Evolutionary conservation across 345 rosid species (phyloP).

Genomic region (Boechera stricta): DNA sequence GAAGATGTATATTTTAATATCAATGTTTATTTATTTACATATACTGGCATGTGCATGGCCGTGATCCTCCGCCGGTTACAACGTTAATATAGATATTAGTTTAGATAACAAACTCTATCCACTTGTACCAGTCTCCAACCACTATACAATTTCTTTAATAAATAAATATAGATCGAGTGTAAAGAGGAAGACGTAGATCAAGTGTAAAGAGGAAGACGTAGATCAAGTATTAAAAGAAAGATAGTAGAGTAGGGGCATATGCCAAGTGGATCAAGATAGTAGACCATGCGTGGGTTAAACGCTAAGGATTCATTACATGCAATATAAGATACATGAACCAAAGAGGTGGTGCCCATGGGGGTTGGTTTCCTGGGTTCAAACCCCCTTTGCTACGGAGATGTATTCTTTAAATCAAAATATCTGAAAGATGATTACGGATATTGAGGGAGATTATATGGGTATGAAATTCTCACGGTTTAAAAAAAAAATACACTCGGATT

Average conservation of each 20-base stretch:
- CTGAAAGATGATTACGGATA: too few species aligned
- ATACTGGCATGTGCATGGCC: slow-evolving; percentile 24
- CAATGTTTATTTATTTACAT: neutral
- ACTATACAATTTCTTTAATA: neutral
- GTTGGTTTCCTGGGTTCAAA: too few species aligned
- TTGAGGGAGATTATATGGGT: too few species aligned
- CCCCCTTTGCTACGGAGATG: too few species aligned
- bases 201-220: neutral
- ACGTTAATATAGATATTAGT: slow-evolving; percentile 1
- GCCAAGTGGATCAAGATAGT: slow-evolving; percentile 25
- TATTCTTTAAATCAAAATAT: too few species aligned
- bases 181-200: neutral
- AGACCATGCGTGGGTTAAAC: slow-evolving; percentile 17
- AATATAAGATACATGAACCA: neutral
- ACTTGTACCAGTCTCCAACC: neutral
- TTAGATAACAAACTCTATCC: slow-evolving; percentile 1
- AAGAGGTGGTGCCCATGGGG: too few species aligned
- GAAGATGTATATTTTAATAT: neutral
- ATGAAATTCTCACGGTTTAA: too few species aligned
- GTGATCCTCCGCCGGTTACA: slow-evolving; percentile 24
- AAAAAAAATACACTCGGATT: too few species aligned
- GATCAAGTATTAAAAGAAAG: neutral
- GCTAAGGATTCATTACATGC: slow-evolving; percentile 13
- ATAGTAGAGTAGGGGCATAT: neutral
- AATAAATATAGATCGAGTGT: slow-evolving; percentile 6